These are phyloP conservation scores for Hansenula sp. DNA, from an alignment of 1,139 yeast species.

Conservation along the genomic window DNA sequence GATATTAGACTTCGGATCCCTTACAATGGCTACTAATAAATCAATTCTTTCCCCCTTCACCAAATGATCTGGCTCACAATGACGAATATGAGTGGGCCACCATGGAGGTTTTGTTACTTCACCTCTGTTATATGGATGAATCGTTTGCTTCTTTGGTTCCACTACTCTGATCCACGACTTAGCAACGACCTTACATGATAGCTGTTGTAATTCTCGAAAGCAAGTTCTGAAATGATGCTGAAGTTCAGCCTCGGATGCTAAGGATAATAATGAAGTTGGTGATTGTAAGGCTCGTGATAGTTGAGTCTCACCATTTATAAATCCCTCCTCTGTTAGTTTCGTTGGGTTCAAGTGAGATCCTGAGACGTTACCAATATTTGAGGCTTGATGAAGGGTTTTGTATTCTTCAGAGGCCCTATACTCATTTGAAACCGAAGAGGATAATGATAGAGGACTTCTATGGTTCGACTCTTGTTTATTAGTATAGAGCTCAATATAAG, in stretches of 20 bases:
- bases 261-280: not conserved
- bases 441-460: not conserved
- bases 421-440: not conserved
- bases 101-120: constrained; percentile 51
- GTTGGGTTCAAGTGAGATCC: not conserved
- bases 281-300: not conserved
- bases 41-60: constrained; percentile 51
- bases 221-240: constrained; percentile 9
- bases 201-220: constrained; percentile 41
- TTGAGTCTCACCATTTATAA: no score
- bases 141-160: constrained; percentile 67
- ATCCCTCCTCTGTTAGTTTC: not conserved
- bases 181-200: constrained; percentile 57
- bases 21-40: constrained; percentile 42
- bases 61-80: constrained; percentile 73
- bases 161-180: constrained; percentile 64
- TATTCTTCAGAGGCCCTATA: no score
- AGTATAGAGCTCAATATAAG: not conserved
- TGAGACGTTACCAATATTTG: not conserved
- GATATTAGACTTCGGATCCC: constrained; percentile 27
- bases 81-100: constrained; percentile 66
- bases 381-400: no score
- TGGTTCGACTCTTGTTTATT: not conserved
- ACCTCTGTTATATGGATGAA: constrained; percentile 56
- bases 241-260: constrained; percentile 2